A percentile compares a stretch with the other conserved stretches of the same genome.
Evolutionary conservation across 2,329 filamentous ascomycete genomes (phyloP).

Genomic region (Aspergillus ruber): DNA sequence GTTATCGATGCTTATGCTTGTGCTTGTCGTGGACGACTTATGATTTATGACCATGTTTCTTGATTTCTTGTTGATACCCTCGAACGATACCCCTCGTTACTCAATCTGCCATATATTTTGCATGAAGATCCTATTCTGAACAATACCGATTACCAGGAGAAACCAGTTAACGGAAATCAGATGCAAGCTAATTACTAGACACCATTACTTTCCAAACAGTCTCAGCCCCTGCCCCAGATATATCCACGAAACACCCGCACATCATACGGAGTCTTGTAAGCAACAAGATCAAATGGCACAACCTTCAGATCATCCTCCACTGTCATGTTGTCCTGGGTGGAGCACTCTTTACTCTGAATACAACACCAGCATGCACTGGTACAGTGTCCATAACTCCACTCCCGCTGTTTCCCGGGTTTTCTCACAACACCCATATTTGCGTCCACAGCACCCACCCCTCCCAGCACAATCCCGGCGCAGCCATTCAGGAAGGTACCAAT

Average conservation of each 20-base stretch:
- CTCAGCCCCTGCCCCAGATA: neutral
- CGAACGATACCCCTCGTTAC: neutral
- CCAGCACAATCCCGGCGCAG: neutral
- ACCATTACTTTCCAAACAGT: too few relatives aligned
- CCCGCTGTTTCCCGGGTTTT: neutral
- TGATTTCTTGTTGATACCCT: neutral
- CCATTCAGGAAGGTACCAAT: neutral
- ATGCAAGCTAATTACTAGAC: too few relatives aligned
- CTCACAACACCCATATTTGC: slow-evolving; percentile 3
- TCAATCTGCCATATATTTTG: neutral
- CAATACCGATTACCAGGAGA: too few relatives aligned
- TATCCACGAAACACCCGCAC: neutral
- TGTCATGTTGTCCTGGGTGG: neutral
- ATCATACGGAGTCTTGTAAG: neutral
- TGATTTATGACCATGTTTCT: neutral
- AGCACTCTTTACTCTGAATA: neutral
- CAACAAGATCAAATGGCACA: neutral
- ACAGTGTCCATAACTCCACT: neutral
- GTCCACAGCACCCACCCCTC: neutral
- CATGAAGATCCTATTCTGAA: too few relatives aligned
- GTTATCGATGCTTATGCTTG: too few relatives aligned
- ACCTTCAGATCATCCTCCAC: neutral
- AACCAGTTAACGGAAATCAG: too few relatives aligned
- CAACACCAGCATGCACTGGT: neutral
- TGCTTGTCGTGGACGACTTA: neutral